A percentile compares a stretch with the other conserved stretches of the same genome.
Conservation (phyloP, 495 filamentous ascomycete species). For the Neurospora hispaniola region DNA sequence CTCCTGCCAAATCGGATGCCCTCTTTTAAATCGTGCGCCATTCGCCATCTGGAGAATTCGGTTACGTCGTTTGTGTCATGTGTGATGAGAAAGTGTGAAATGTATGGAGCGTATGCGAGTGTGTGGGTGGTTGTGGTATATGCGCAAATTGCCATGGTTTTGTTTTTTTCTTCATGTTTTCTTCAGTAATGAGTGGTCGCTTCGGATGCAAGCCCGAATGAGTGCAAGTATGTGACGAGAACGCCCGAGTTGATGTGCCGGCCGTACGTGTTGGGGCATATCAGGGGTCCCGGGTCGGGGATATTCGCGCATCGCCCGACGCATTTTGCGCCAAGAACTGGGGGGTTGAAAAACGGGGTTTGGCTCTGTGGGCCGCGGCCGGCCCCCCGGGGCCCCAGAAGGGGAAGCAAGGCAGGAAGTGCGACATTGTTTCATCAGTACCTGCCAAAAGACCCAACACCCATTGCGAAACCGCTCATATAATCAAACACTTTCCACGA, state of each 20-base stretch:
- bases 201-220: background rate
- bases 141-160: constrained; percentile 9
- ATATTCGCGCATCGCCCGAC: background rate
- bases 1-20: constrained; percentile 16
- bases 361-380: background rate
- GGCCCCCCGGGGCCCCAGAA: background rate
- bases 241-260: background rate
- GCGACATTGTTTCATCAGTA: background rate
- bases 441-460: background rate
- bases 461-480: background rate
- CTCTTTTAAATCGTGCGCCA: constrained; percentile 27
- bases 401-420: background rate
- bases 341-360: background rate
- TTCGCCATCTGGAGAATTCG: constrained; percentile 20
- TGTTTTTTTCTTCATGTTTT: background rate
- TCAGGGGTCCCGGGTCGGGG: background rate
- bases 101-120: background rate
- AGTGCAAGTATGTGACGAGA: background rate
- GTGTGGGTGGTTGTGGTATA: constrained; percentile 8
- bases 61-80: constrained; percentile 12
- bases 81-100: constrained; percentile 2
- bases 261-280: background rate
- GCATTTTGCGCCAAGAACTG: background rate
- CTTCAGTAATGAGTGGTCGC: background rate
- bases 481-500: background rate